Conservation (phyloP, 192 early-diverging fungal species). For the Backusella mclennaniae region DNA sequence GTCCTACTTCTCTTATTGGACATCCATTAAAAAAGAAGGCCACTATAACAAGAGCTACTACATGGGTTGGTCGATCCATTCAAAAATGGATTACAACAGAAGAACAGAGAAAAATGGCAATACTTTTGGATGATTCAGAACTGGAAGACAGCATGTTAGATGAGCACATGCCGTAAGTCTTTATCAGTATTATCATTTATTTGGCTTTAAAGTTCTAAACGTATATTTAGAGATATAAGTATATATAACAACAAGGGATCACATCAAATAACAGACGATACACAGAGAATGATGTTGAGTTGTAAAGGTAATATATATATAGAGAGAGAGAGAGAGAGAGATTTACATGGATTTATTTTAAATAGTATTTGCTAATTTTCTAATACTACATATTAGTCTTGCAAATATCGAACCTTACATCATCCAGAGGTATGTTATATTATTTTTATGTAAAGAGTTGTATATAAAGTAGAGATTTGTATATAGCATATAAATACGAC, state of each 20-base stretch:
- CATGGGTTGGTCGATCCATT: slow-evolving; percentile 9
- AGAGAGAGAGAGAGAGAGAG: not conserved
- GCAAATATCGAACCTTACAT: slow-evolving; percentile 7
- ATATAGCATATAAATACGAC: slow-evolving; percentile 9
- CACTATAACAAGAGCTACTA: slow-evolving; percentile 1
- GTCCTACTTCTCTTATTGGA: not conserved
- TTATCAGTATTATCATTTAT: not conserved
- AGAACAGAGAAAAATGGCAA: slow-evolving; percentile 11
- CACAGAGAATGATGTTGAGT: not conserved
- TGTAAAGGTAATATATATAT: not conserved
- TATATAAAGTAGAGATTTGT: not conserved
- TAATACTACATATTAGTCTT: not conserved
- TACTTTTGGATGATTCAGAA: slow-evolving; percentile 5
- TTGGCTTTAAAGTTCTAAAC: not conserved
- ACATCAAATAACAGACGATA: not conserved
- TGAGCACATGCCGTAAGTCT: not conserved
- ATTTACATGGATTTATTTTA: not conserved
- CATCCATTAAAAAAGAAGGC: not conserved
- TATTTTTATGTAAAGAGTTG: no score
- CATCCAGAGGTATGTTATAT: not conserved
- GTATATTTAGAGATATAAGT: not conserved
- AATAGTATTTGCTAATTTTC: not conserved
- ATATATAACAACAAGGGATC: not conserved
- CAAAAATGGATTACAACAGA: slow-evolving; percentile 4
- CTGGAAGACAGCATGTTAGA: not conserved